Conservation (phyloP, 2,329 filamentous ascomycete species). For the Aspergillus neotritici region DNA sequence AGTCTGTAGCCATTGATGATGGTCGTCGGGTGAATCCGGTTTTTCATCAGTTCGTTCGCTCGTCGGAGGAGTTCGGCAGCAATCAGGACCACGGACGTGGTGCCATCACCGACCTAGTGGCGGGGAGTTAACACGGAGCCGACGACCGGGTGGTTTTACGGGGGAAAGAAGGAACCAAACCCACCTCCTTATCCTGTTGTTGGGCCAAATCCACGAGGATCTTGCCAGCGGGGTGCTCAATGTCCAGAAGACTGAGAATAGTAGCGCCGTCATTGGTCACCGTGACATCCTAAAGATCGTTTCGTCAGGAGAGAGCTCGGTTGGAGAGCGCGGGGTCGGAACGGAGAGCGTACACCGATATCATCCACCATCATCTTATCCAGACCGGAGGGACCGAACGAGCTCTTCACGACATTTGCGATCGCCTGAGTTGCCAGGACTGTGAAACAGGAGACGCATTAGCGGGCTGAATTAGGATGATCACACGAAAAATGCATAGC, state of each 20-base stretch:
- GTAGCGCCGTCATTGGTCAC: constrained; percentile 98
- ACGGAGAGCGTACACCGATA: constrained; percentile 65
- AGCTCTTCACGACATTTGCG: constrained; percentile 97
- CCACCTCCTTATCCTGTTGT: constrained; percentile 89
- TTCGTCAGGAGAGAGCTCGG: constrained; percentile 7
- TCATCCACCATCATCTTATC: constrained; percentile 99
- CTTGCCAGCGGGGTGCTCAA: constrained; percentile 97
- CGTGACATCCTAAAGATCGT: constrained; percentile 69
- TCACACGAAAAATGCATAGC: constrained; percentile 5
- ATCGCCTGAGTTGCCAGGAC: constrained; percentile 95
- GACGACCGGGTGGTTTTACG: background rate
- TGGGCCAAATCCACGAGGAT: constrained; percentile 96
- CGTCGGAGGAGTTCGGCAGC: constrained; percentile 88
- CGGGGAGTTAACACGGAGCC: constrained; percentile 7
- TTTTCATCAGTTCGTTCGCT: constrained; percentile 98
- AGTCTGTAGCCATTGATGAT: constrained; percentile 98
- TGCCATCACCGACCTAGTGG: constrained; percentile 78
- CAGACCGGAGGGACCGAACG: constrained; percentile 91
- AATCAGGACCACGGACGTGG: constrained; percentile 95
- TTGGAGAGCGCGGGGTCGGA: constrained; percentile 16
- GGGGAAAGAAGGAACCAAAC: constrained; percentile 2
- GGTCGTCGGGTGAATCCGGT: constrained; percentile 98
- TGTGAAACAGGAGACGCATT: constrained; percentile 29
- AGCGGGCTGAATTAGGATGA: constrained; percentile 3
- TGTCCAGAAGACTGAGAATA: constrained; percentile 88